phyloP scores from a whole-genome alignment of 768 basidiomycete species.

The Tricholoma terreum region DNA sequence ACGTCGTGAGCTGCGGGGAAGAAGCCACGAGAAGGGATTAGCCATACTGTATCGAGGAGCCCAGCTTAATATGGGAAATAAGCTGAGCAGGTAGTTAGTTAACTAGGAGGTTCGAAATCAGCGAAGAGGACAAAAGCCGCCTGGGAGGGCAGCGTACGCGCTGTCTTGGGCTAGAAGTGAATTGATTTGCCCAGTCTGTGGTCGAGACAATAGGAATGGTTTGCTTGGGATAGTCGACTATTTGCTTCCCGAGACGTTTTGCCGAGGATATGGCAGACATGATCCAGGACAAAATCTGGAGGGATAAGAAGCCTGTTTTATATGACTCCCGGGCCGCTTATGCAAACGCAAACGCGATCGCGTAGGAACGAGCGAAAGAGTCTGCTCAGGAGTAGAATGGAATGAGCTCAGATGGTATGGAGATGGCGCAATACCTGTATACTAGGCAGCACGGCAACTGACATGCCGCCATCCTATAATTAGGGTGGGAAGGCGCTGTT shows the following conservation, averaged over 20 bases:
- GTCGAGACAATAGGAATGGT: conserved; percentile 58
- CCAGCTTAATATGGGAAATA: conserved; percentile 89
- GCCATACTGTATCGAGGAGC: conserved; percentile 78
- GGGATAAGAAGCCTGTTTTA: background rate
- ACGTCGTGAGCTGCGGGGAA: background rate
- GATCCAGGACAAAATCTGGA: background rate
- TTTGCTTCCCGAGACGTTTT: conserved; percentile 52
- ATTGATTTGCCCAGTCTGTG: conserved; percentile 46
- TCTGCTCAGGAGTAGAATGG: too few relatives aligned
- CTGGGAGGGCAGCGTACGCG: conserved; percentile 37
- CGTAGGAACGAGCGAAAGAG: too few relatives aligned
- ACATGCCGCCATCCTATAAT: too few relatives aligned
- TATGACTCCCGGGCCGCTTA: too few relatives aligned
- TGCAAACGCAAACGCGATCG: too few relatives aligned
- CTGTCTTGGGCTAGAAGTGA: conserved; percentile 43
- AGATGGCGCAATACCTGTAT: conserved; percentile 4
- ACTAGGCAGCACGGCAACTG: too few relatives aligned
- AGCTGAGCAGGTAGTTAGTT: conserved; percentile 57
- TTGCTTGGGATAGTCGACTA: conserved; percentile 61
- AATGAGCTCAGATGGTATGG: background rate
- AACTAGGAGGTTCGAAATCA: conserved; percentile 35
- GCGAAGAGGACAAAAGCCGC: conserved; percentile 2
- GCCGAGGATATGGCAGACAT: conserved; percentile 25
- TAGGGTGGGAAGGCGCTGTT: too few relatives aligned
- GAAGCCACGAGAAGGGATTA: background rate